Base-by-base conservation (phyloP, 2,329 filamentous ascomycete genomes). In the Pseudogymnoascus sp. region DNA sequence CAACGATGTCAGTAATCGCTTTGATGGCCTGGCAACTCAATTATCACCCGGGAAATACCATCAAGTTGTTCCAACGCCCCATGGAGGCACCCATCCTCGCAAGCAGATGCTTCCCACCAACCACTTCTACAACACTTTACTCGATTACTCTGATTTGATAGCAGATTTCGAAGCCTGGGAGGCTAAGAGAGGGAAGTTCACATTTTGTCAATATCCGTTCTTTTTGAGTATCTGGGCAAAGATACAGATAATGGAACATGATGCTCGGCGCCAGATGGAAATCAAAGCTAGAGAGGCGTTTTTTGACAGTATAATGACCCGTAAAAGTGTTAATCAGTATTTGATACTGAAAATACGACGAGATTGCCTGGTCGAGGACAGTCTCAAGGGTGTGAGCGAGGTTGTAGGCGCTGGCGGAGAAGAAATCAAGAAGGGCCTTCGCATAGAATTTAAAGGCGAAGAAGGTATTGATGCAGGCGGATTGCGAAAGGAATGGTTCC, bases 201-300 rank as follows among this genome's bases (percentile, higher is more conserved):
- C 89, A 0, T 96, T 97, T 71, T 96, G 92, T 71, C 90, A 96
- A 71, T 96, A 95, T 69, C 91, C 92, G 0, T 95, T 96, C 69
- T 87, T 96, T 67, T 79, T 97, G 40, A 96, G 91, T 65, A 92
- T 97, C 66, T 92, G 90, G 79, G 88, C 92, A 29, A 97, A 97
- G 74, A 96, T 94, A 63, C 88, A 88, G 66, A 93, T 96, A 55
- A 79, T 96, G 68, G 91, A 96, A 70, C 84, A 95, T 69, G 92
- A 97, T 73, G 90, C 91, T 6, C 85, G 87, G 65, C 84, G 92
- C 6, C 91, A 96, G 73, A 96, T 96, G 92, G 87, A 91, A 70
- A 86, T 85, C 65, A 93, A 91, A 72, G 92, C 92, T 8, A 82
- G 92, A 59, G 90, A 96, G 71, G 91, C 92, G 2, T 96, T 96